Conservation (phyloP, 2,329 filamentous ascomycete genomes). For the Sporothrix phasma region DNA sequence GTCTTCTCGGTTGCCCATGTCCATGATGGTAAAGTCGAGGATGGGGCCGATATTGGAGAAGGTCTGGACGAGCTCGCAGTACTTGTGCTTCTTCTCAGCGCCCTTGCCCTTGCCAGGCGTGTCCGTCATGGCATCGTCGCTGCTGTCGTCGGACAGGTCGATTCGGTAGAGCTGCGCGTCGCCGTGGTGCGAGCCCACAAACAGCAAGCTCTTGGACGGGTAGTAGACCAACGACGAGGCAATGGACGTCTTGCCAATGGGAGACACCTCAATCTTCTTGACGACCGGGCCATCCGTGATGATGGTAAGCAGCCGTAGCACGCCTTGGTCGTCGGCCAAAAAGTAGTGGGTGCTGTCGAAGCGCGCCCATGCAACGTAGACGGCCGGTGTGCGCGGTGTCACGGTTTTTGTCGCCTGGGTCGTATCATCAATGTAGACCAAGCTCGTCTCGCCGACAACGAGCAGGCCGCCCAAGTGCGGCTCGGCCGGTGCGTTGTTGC, state of each 20-base stretch:
- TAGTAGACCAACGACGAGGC: slow-evolving; percentile 74
- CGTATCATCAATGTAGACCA: slow-evolving; percentile 77
- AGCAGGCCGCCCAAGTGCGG: slow-evolving; percentile 61
- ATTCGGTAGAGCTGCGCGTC: slow-evolving; percentile 76
- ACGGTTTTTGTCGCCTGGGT: slow-evolving; percentile 57
- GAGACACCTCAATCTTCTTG: slow-evolving; percentile 58
- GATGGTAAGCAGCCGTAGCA: slow-evolving; percentile 75
- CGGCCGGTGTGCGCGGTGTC: slow-evolving; percentile 60
- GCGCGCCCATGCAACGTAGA: slow-evolving; percentile 87
- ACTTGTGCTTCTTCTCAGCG: slow-evolving; percentile 21
- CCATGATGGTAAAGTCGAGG: slow-evolving; percentile 90
- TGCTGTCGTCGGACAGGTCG: slow-evolving; percentile 35
- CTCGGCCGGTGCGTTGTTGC: slow-evolving; percentile 32
- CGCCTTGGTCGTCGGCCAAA: slow-evolving; percentile 86
- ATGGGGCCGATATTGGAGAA: slow-evolving; percentile 80
- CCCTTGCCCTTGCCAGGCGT: background rate
- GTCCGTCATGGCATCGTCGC: background rate
- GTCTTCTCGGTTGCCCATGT: slow-evolving; percentile 76
- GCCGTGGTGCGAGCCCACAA: slow-evolving; percentile 85
- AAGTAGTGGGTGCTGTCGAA: slow-evolving; percentile 75
- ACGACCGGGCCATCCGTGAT: slow-evolving; percentile 57
- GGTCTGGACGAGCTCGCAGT: slow-evolving; percentile 59
- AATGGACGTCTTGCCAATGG: slow-evolving; percentile 58
- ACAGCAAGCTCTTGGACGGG: slow-evolving; percentile 59
- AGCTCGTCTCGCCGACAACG: slow-evolving; percentile 67